Conservation (phyloP, 257 asterid species). For the Rubia yunnanensis region DNA sequence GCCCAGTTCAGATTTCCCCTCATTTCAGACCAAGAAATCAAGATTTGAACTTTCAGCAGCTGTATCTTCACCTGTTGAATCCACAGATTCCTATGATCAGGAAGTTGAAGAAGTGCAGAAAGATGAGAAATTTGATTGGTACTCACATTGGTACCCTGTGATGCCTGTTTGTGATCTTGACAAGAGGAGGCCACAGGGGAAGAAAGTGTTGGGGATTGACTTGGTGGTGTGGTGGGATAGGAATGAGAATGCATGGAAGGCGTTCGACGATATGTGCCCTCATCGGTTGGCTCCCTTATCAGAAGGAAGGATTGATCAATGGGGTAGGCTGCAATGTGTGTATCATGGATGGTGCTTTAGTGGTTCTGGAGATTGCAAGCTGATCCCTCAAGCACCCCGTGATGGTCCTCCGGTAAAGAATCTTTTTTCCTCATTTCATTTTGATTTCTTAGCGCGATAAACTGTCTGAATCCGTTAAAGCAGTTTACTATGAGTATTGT, state of each 20-base stretch:
- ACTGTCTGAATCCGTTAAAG: too few relatives aligned
- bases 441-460: too few relatives aligned
- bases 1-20: conserved; percentile 8
- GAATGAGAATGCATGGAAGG: conserved; percentile 73
- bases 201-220: conserved; percentile 66
- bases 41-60: conserved; percentile 45
- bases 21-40: conserved; percentile 21
- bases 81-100: background rate
- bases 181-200: conserved; percentile 77
- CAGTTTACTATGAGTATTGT: too few relatives aligned
- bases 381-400: conserved; percentile 82
- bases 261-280: conserved; percentile 79
- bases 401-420: conserved; percentile 71
- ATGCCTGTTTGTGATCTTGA: conserved; percentile 77
- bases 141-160: conserved; percentile 77
- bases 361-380: conserved; percentile 75
- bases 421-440: background rate
- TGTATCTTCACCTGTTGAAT: conserved; percentile 25
- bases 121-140: conserved; percentile 69
- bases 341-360: conserved; percentile 91
- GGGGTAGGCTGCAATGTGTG: conserved; percentile 90
- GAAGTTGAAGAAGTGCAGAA: conserved; percentile 16
- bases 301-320: conserved; percentile 87
- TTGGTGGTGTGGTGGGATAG: conserved; percentile 84
- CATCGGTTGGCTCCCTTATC: conserved; percentile 82